These are phyloP conservation scores for Limonium bicolor DNA, from an alignment of 148 eudicot species.

Conservation along the genomic window DNA sequence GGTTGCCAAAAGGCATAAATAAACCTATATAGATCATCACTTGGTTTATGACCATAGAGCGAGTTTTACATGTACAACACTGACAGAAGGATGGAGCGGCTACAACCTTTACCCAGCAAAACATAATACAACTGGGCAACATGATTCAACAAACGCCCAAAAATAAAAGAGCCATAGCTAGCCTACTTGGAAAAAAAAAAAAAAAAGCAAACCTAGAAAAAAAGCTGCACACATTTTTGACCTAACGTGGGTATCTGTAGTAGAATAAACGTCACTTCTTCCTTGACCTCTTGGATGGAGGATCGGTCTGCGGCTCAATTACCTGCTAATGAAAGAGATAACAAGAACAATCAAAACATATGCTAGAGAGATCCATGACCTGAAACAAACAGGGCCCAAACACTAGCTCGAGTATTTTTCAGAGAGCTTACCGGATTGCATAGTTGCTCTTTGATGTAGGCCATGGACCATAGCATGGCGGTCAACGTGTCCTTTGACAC, in stretches of 20 bases:
- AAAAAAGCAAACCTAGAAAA: no score
- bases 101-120: no score
- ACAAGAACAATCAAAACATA: background rate
- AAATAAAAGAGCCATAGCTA: no score
- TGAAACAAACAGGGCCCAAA: background rate
- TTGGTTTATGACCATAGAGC: no score
- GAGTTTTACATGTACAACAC: no score
- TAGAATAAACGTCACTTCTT: constrained; percentile 19
- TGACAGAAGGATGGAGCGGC: no score
- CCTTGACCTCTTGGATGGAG: constrained; percentile 40
- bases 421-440: constrained; percentile 50
- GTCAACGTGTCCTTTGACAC: constrained; percentile 82
- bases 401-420: no score
- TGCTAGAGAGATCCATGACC: background rate
- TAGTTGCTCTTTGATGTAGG: constrained; percentile 76
- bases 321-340: background rate
- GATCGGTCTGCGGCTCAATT: constrained; percentile 27
- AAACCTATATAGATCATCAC: no score
- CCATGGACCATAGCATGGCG: constrained; percentile 94
- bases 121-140: no score
- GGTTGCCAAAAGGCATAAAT: no score
- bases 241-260: background rate
- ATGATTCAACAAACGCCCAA: no score
- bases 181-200: no score
- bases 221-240: constrained; percentile 10